Conservation (phyloP, 2,329 filamentous ascomycete genomes). For the Talaromyces atroroseus region DNA sequence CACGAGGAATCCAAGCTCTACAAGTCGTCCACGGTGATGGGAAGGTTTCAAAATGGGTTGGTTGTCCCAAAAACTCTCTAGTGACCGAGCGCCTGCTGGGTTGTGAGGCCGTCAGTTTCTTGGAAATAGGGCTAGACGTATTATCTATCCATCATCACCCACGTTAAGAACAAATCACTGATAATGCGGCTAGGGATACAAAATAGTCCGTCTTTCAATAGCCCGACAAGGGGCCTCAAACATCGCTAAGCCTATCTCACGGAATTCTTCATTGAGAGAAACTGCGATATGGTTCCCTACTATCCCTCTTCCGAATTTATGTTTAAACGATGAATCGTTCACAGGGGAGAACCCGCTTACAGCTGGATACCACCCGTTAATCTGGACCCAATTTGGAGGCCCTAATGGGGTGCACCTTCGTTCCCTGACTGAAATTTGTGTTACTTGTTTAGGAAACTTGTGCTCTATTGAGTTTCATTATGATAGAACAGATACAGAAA, state of each 20-base stretch:
- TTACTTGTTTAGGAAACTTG: background rate
- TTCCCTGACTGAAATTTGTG: slow-evolving; percentile 1
- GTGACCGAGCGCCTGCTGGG: slow-evolving; percentile 6
- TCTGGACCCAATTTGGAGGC: slow-evolving; percentile 8
- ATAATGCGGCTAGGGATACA: slow-evolving; percentile 8
- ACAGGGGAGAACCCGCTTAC: background rate
- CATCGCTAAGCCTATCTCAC: background rate
- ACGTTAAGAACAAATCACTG: background rate
- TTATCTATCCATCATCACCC: background rate
- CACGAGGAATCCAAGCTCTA: slow-evolving; percentile 10
- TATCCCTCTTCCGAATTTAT: background rate
- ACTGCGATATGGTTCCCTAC: slow-evolving; percentile 7
- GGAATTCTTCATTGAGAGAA: slow-evolving; percentile 1
- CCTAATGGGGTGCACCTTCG: slow-evolving; percentile 5
- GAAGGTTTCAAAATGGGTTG: slow-evolving; percentile 8
- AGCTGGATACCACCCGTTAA: slow-evolving; percentile 1
- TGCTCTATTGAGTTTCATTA: slow-evolving; percentile 3
- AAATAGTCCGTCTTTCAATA: slow-evolving; percentile 4
- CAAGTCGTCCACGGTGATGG: slow-evolving; percentile 3
- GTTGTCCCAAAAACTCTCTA: slow-evolving; percentile 3
- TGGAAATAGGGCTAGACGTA: slow-evolving; percentile 7
- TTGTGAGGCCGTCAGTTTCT: background rate
- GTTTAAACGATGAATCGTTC: slow-evolving; percentile 2
- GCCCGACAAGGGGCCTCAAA: background rate
- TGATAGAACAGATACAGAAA: background rate